These are phyloP conservation scores for Saccharomyces cerevisiae DNA, from an alignment of 805 yeast genomes.

Conservation along the genomic window DNA sequence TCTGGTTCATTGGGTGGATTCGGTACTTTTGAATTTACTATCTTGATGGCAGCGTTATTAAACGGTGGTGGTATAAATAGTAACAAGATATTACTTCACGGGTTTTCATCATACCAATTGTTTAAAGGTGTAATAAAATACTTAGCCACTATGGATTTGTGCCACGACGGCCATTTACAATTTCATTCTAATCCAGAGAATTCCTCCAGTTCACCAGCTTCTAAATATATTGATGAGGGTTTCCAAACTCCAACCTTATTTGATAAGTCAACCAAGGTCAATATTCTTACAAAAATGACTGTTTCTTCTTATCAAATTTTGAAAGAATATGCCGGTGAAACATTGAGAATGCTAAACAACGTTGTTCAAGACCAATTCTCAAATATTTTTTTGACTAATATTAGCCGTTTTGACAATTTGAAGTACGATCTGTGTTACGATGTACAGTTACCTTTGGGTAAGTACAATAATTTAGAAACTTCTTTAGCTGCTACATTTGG, in stretches of 20 bases:
- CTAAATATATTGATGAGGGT: constrained; percentile 42
- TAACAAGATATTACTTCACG: constrained; percentile 68
- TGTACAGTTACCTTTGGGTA: constrained; percentile 39
- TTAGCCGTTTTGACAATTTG: constrained; percentile 41
- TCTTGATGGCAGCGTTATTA: constrained; percentile 70
- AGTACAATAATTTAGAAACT: constrained; percentile 21
- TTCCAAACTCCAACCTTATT: constrained; percentile 68
- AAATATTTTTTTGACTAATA: constrained; percentile 59
- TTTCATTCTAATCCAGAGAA: constrained; percentile 40
- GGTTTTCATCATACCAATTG: constrained; percentile 87
- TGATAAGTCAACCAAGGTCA: constrained; percentile 68
- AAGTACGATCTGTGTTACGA: constrained; percentile 54
- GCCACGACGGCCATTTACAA: constrained; percentile 54
- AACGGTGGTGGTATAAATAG: constrained; percentile 77
- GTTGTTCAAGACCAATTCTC: constrained; percentile 78
- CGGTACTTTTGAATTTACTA: constrained; percentile 84
- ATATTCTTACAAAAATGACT: constrained; percentile 76
- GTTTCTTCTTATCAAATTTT: constrained; percentile 54
- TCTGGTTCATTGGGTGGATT: constrained; percentile 60
- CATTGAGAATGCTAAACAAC: constrained; percentile 64
- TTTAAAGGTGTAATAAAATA: constrained; percentile 83
- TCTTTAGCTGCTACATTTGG: constrained; percentile 44
- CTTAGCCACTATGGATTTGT: constrained; percentile 70
- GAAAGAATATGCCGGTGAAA: constrained; percentile 57
- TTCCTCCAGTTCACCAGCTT: constrained; percentile 18